Conservation (phyloP, 148 eudicot genomes). For the Dianthus caryophyllus region DNA sequence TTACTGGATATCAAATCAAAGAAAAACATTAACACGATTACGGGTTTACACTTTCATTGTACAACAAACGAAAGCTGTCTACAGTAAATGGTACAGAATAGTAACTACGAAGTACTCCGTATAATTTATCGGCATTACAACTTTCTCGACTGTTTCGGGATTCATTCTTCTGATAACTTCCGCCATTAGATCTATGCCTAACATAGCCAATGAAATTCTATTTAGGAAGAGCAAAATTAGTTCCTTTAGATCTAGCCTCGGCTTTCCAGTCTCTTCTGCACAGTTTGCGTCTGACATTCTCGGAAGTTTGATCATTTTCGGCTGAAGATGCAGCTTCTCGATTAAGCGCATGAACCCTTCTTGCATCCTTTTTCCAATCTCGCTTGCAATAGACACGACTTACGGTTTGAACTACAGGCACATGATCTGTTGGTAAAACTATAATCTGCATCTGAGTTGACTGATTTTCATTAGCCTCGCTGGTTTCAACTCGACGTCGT, state of each 20-base stretch:
- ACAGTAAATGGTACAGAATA: slow-evolving; percentile 7
- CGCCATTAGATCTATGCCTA: background rate
- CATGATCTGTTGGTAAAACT: slow-evolving; percentile 22
- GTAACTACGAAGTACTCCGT: background rate
- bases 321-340: slow-evolving; percentile 25
- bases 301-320: slow-evolving; percentile 18
- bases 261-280: slow-evolving; percentile 84
- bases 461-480: slow-evolving; percentile 21
- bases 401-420: slow-evolving; percentile 26
- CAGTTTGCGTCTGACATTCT: slow-evolving; percentile 27
- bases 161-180: background rate
- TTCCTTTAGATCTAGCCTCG: slow-evolving; percentile 75
- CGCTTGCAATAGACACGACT: slow-evolving; percentile 50
- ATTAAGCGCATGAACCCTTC: slow-evolving; percentile 46
- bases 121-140: background rate
- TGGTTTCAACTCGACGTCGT: slow-evolving; percentile 51
- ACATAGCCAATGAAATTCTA: background rate
- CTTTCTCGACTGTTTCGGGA: background rate
- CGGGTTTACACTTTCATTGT: background rate
- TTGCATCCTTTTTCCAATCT: slow-evolving; percentile 93
- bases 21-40: background rate
- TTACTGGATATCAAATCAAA: background rate
- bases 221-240: slow-evolving; percentile 4
- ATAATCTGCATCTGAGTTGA: slow-evolving; percentile 29
- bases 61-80: slow-evolving; percentile 6